Evolutionary conservation across 2,329 filamentous ascomycete genomes (phyloP).

Genomic region (Aureobasidium vineae): DNA sequence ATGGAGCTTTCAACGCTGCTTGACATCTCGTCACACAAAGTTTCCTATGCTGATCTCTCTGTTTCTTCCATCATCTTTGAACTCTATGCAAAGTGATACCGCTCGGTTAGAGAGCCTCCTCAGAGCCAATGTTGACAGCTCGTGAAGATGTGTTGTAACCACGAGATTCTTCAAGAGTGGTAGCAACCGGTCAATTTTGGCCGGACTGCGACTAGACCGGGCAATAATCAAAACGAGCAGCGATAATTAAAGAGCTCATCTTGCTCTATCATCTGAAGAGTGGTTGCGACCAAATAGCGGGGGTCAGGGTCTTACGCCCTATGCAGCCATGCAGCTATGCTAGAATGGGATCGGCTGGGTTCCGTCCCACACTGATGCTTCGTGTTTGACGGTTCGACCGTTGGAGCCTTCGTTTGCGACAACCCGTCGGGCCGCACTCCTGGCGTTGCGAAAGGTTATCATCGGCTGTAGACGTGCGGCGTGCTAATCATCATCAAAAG

Average conservation of each 20-base stretch:
- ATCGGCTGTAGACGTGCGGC: conserved; percentile 11
- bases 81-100: conserved; percentile 4
- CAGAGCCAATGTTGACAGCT: not conserved
- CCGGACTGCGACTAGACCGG: conserved; percentile 11
- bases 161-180: not conserved
- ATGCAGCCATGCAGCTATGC: conserved; percentile 9
- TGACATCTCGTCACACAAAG: conserved; percentile 19
- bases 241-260: conserved; percentile 22
- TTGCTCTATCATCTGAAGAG: not conserved
- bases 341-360: conserved; percentile 23
- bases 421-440: conserved; percentile 24
- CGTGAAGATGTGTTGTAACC: not conserved
- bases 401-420: conserved; percentile 21
- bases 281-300: conserved; percentile 24
- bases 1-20: conserved; percentile 39
- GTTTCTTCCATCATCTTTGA: not conserved
- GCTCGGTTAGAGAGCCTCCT: not conserved
- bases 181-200: not conserved
- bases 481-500: conserved; percentile 1
- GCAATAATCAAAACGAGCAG: conserved; percentile 20
- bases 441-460: conserved; percentile 15
- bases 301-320: conserved; percentile 25
- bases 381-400: conserved; percentile 21
- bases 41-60: conserved; percentile 1
- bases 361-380: conserved; percentile 26